Conservation (phyloP, 192 early-diverging fungal genomes). For the Obelidium mucronatum region DNA sequence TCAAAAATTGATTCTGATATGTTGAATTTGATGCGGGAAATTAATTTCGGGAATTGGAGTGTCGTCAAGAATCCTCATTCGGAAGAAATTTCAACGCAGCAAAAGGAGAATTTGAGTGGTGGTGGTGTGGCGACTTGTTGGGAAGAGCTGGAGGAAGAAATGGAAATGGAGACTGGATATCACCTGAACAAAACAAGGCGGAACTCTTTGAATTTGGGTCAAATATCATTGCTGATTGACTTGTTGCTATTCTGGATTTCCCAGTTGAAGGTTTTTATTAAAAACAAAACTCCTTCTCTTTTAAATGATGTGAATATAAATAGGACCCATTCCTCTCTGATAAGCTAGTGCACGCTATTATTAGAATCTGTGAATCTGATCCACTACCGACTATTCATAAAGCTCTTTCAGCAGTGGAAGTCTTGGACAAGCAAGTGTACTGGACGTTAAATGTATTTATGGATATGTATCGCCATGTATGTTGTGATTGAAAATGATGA, state of each 20-base stretch:
- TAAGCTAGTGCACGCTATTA: not conserved
- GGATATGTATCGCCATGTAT: slow-evolving; percentile 38
- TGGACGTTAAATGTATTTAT: slow-evolving; percentile 49
- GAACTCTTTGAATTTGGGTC: too few species aligned
- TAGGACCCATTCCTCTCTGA: not conserved
- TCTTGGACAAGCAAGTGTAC: slow-evolving; percentile 33
- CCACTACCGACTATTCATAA: not conserved
- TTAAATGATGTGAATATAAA: not conserved
- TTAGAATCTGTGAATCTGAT: not conserved
- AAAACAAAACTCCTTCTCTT: not conserved
- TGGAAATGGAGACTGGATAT: too few species aligned
- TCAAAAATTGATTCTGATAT: not conserved
- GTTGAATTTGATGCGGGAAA: slow-evolving; percentile 7
- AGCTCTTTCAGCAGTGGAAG: slow-evolving; percentile 8
- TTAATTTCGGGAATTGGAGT: slow-evolving; percentile 41
- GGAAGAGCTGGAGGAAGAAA: slow-evolving; percentile 17
- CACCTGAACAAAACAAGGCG: too few species aligned
- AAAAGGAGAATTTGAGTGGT: not conserved
- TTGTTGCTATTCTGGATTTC: slow-evolving; percentile 51
- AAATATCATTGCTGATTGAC: too few species aligned
- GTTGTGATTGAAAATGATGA: too few species aligned
- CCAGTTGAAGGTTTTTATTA: slow-evolving; percentile 45
- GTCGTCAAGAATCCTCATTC: not conserved
- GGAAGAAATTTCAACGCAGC: too few species aligned
- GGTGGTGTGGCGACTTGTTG: not conserved